Base-by-base conservation (phyloP, 192 early-diverging fungal genomes). In the Rhizophagus sp. region DNA sequence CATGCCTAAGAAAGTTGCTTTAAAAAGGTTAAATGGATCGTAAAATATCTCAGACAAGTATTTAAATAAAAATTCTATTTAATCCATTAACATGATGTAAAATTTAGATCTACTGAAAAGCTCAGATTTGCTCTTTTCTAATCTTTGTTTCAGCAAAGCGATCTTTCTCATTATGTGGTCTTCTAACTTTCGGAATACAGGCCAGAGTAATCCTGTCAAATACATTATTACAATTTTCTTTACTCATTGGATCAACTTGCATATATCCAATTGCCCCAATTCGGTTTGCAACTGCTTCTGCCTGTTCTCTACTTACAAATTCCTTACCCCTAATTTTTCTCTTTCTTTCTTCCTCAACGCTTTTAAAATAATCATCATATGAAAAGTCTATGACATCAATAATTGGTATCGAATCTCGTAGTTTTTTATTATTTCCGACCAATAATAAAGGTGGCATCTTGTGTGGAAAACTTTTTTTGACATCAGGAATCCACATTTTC, bases 381-480 rank as follows among this genome's bases (percentile, higher is more conserved):
- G 66, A 33, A 68, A 68, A 68, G 13, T 34, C 10, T 34, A 39
- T 15, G 3, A 0, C 17, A 5, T 68, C 66, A 17, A 68, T 36
- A 68, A 68, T 34, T 68, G 66, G 33, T 68, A 68, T 36, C 66
- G 66, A 68, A 34, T 68, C 9, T 1, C 11, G 22, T 34, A 66
- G 2, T 34, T 10, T 0, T 27, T 68, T 68, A 17, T 68, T 68
- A 68, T 68, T 68, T 2, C 66, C 66, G 39, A 68, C 34, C 66
- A 68, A 68, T 68, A 68, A 68, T 68, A 68, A 68, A 68, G 34
- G 66, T 34, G 33, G 66, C 27, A 36, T 36, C 66, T 68, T 68
- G 66, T 68, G 12, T 68, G 33, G 30, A 68, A 68, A 68, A 68
- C 17, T 68, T 68, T 68, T 68, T 68, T 68, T 68, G 30, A 68